Percentiles rank a stretch among this genome's conserved stretches.
phyloP scores from a whole-genome alignment of 2,329 filamentous ascomycete genomes.

The Phyllosticta capitalensis region DNA sequence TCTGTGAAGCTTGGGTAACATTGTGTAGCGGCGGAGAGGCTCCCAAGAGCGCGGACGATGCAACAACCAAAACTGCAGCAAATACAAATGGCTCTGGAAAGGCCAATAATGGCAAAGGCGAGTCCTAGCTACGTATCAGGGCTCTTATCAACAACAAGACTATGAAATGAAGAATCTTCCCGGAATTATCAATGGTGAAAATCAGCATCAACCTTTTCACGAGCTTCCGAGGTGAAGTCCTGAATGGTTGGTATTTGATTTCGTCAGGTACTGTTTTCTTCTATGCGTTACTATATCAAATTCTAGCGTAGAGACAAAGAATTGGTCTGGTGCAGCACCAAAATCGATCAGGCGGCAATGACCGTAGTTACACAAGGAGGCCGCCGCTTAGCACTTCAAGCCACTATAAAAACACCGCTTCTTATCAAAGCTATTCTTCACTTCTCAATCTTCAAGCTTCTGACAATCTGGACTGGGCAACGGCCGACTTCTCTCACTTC shows the following conservation, averaged over 20 bases:
- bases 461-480: not conserved
- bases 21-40: not conserved
- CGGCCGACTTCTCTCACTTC: not conserved
- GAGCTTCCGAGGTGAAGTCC: not conserved
- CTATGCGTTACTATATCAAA: not conserved
- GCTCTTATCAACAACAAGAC: not conserved
- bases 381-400: not conserved
- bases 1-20: not conserved
- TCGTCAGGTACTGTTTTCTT: too few species aligned
- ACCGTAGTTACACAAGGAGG: not conserved
- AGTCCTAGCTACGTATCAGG: not conserved
- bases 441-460: not conserved
- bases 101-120: not conserved
- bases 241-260: too few species aligned
- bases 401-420: not conserved
- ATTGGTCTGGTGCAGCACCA: not conserved
- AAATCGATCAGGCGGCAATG: not conserved
- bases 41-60: not conserved
- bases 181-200: not conserved
- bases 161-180: not conserved
- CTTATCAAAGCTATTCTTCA: not conserved
- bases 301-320: not conserved
- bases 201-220: not conserved
- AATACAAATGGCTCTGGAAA: not conserved
- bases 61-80: not conserved